Conservation (phyloP, 805 yeast genomes). For the Isabelozyma heimii region DNA sequence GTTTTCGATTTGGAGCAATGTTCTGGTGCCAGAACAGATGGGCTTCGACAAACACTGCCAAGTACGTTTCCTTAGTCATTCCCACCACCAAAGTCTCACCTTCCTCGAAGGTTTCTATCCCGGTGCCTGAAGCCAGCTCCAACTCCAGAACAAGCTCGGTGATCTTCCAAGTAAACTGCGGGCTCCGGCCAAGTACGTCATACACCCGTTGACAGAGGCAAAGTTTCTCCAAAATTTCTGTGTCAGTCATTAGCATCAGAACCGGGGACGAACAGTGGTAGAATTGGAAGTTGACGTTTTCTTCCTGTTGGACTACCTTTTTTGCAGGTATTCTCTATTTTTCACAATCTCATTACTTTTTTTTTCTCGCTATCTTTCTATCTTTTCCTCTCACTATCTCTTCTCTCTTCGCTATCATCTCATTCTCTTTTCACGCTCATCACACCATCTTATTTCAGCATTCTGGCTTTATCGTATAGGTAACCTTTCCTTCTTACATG, state of each 20-base stretch:
- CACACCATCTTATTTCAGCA: background rate
- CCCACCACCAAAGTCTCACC: constrained; percentile 27
- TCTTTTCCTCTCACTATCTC: background rate
- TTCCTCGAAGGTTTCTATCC: constrained; percentile 2
- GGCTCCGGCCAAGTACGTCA: background rate
- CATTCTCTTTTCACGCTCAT: background rate
- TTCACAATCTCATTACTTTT: background rate
- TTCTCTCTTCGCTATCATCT: background rate
- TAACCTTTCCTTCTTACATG: background rate
- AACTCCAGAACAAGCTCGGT: constrained; percentile 5
- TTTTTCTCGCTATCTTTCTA: background rate
- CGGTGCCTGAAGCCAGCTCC: background rate
- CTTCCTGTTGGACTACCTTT: background rate
- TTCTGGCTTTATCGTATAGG: background rate
- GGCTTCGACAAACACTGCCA: constrained; percentile 28
- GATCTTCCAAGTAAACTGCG: constrained; percentile 1
- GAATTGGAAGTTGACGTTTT: no score
- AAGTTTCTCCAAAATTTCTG: constrained; percentile 4
- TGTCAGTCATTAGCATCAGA: no score
- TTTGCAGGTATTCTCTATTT: background rate
- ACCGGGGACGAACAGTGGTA: no score
- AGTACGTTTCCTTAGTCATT: constrained; percentile 25
- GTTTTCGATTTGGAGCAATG: background rate
- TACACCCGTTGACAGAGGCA: constrained; percentile 1
- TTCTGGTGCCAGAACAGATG: constrained; percentile 25